Evolutionary conservation across 2,329 filamentous ascomycete genomes (phyloP), one percentile per base, ranked within the genome.

Genomic region (Exophiala lecanii-corni): DNA sequence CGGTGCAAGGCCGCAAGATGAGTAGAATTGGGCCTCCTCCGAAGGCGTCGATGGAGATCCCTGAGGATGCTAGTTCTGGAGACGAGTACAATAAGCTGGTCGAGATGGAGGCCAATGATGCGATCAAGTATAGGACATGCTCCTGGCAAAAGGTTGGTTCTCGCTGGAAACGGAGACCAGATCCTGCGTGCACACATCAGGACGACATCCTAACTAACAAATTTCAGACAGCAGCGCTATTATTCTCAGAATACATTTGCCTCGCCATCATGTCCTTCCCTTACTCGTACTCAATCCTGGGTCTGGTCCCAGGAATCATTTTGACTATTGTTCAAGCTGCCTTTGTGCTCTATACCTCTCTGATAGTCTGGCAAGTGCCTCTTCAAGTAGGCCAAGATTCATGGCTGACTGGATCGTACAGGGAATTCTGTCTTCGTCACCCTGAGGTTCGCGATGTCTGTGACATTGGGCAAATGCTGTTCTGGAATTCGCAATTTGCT

Each of bases 231-330:
- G 88, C 89, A 0, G 88, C 84, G 1, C 65, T 95, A 55, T 79
- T 96, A 39, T 95, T 96, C 67, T 92, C 87, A 38, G 89, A 96
- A 71, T 96, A 96, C 63, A 96, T 96, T 47, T 94, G 88, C 62
- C 69, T 96, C 66, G 78, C 78, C 16, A 95, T 95, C 61, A 95
- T 96, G 89, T 94, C 86, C 38, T 96, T 96, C 56, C 89, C 89
- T 0, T 94, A 86, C 76, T 94, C 88, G 0, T 96, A 96, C 65
- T 86, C 87, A 32, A 70, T 91, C 19, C 76, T 96, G 5, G 89
- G 89, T 5, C 75, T 96, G 12, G 86, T 95, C 1, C 89, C 89
- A 0, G 89, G 86, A 17, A 64, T 96, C 41, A 91, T 95, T 49
- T 62, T 94, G 60, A 95, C 89, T 0, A 73, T 85, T 2, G 76